Percentiles rank a stretch among this genome's conserved stretches.
These are phyloP conservation scores for Alternaria dauci DNA, from an alignment of 2,329 filamentous ascomycete genomes.

Conservation along the genomic window DNA sequence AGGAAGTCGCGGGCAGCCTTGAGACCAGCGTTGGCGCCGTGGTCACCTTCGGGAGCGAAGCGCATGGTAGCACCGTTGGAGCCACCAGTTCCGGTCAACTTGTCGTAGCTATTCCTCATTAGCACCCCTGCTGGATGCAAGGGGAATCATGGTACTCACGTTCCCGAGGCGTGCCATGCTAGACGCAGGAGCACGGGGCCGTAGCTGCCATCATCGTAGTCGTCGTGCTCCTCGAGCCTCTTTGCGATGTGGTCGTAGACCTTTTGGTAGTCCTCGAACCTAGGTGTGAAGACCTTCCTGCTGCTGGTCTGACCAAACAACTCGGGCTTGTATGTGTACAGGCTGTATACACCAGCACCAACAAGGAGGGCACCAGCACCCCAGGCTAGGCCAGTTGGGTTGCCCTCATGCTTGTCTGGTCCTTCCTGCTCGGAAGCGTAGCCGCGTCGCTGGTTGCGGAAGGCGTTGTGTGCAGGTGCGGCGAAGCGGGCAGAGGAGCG, in stretches of 20 bases:
- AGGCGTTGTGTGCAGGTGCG: constrained; percentile 68
- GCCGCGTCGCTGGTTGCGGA: constrained; percentile 79
- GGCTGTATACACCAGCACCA: constrained; percentile 39
- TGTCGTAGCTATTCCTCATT: constrained; percentile 69
- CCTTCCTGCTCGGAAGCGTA: constrained; percentile 70
- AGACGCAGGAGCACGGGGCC: constrained; percentile 89
- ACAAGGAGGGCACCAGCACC: constrained; percentile 44
- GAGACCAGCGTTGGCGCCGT: constrained; percentile 94
- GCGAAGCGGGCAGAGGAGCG: constrained; percentile 65
- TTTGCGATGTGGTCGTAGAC: constrained; percentile 89
- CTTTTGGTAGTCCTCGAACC: constrained; percentile 89
- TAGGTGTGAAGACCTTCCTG: constrained; percentile 71
- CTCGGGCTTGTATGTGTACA: constrained; percentile 66
- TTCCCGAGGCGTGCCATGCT: constrained; percentile 94
- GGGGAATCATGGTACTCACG: constrained; percentile 52
- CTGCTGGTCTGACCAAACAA: constrained; percentile 46
- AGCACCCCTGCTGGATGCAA: constrained; percentile 1
- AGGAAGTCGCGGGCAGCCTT: constrained; percentile 89
- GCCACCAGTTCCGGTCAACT: constrained; percentile 85
- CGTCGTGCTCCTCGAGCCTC: constrained; percentile 83
- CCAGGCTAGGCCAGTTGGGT: constrained; percentile 52
- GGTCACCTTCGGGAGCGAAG: constrained; percentile 85
- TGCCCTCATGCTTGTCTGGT: constrained; percentile 58
- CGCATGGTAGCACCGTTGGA: constrained; percentile 98
- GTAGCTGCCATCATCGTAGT: constrained; percentile 97